Percentiles rank a stretch among this genome's conserved stretches.
Evolutionary conservation across 1,139 yeast genomes (phyloP).

Genomic region (Hyphopichia wangnamkhiaoensis): DNA sequence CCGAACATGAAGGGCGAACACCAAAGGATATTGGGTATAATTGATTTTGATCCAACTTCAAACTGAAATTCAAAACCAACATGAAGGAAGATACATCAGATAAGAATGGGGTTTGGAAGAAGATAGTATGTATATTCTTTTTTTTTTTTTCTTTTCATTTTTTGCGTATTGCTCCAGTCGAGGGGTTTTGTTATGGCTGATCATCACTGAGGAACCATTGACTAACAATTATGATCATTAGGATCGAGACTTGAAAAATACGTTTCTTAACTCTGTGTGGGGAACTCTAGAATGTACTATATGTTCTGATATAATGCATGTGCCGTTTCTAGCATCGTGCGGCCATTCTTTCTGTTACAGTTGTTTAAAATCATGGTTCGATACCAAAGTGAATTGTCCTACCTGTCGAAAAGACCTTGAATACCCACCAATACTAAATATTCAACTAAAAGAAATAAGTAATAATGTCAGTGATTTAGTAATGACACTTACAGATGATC

Average conservation of each 20-base stretch:
- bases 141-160: neutral
- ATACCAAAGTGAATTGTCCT: slow-evolving; percentile 53
- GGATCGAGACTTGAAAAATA: slow-evolving; percentile 17
- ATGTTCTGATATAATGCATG: slow-evolving; percentile 47
- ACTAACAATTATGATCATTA: no score
- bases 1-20: no score
- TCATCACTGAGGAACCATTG: no score
- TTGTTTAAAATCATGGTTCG: slow-evolving; percentile 55
- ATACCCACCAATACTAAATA: slow-evolving; percentile 46
- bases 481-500: slow-evolving; percentile 24
- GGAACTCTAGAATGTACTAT: slow-evolving; percentile 40
- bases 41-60: neutral
- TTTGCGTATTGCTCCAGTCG: no score
- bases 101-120: slow-evolving; percentile 5
- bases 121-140: slow-evolving; percentile 8
- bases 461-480: slow-evolving; percentile 28
- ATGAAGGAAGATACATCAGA: slow-evolving; percentile 2
- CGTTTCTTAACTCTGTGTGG: slow-evolving; percentile 24
- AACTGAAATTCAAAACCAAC: neutral
- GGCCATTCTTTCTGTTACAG: slow-evolving; percentile 50
- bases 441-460: slow-evolving; percentile 42
- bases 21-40: no score
- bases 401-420: slow-evolving; percentile 49
- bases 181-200: no score
- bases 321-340: slow-evolving; percentile 43